Conservation (phyloP, 768 basidiomycete species). For the Lactarius quietus region DNA sequence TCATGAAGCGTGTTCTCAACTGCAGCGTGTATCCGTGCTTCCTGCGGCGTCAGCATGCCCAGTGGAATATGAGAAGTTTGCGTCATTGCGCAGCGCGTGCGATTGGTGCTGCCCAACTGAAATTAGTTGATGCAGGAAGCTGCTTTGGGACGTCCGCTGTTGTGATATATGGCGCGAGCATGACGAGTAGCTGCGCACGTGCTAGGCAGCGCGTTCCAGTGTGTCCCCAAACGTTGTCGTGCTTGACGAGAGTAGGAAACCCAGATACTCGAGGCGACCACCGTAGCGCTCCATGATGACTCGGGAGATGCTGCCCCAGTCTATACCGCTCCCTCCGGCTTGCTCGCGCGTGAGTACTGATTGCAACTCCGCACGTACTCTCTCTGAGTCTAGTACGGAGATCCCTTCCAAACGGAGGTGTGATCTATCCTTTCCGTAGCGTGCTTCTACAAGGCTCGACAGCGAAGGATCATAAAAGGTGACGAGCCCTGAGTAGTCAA, state of each 20-base stretch:
- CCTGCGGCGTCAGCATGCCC: constrained; percentile 22
- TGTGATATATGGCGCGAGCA: constrained; percentile 33
- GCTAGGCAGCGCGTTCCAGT: constrained; percentile 6
- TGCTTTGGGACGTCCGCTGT: constrained; percentile 15
- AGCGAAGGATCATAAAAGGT: constrained; percentile 43
- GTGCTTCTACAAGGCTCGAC: constrained; percentile 35
- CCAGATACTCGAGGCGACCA: constrained; percentile 40
- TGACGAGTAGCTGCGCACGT: constrained; percentile 19
- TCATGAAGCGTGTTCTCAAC: constrained; percentile 7
- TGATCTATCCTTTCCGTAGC: constrained; percentile 35
- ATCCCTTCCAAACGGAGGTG: constrained; percentile 38
- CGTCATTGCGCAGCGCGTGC: constrained; percentile 24
- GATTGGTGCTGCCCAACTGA: constrained; percentile 23
- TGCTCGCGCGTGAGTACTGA: constrained; percentile 27
- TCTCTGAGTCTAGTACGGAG: constrained; percentile 29
- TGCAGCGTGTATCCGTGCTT: constrained; percentile 18
- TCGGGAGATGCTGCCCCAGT: constrained; percentile 41
- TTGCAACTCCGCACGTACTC: constrained; percentile 26
- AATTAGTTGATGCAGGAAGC: neutral
- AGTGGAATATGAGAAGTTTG: constrained; percentile 3
- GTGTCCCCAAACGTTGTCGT: neutral
- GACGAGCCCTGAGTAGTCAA: constrained; percentile 41
- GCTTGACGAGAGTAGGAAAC: constrained; percentile 23
- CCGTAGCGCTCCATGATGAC: constrained; percentile 42
- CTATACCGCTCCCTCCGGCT: constrained; percentile 34